Base-by-base conservation (phyloP, 2,329 filamentous ascomycete species). In the Apiospora pterosperma region DNA sequence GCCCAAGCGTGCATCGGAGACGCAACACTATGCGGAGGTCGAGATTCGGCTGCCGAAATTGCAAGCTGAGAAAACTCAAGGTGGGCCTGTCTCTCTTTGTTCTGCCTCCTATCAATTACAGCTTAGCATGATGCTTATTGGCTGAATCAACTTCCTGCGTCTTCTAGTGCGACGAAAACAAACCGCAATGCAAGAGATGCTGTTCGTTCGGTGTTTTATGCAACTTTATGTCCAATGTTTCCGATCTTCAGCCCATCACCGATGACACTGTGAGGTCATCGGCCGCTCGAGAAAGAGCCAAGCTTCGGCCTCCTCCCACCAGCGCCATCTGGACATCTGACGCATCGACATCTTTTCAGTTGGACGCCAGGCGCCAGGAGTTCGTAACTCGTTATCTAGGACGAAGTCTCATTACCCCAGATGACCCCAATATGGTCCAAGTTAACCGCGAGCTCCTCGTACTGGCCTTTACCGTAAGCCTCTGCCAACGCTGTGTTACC, bases 21-120 rank as follows among this genome's bases (percentile, higher is more conserved):
- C 64, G 65, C n/a, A 67, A 36, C 66, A 31, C 63, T 14, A 16
- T 28, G 44, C 64, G 73, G 36, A 78, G 80, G 64, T 83, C 81
- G 19, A 77, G 80, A 70, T 76, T 74, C 65, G 82, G 82, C 38
- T 85, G 82, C 62, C 78, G 80, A 12, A 84, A 84, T 68, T 85
- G 82, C 73, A 84, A 84, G 70, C 76, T 84, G 5, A 69, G 82
- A 65, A 82, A 82, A 67, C 66, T 84, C 63, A 84, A 83, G 76
- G 82, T 82, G 28, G 3, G 68, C 61, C 1, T 4, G 4, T 42
- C 31, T 31, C 41, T 14, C 11, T 60, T 44, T 34, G n/a, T n/a
- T n/a, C n/a, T n/a, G n/a, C n/a, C 11, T 10, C 31, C 28, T 14
- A 8, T 4, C 14, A 58, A n/a, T n/a, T 19, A 2, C 5, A 52